phyloP scores from a whole-genome alignment of 192 early-diverging fungal species.

The Powellomyces hirtus region DNA sequence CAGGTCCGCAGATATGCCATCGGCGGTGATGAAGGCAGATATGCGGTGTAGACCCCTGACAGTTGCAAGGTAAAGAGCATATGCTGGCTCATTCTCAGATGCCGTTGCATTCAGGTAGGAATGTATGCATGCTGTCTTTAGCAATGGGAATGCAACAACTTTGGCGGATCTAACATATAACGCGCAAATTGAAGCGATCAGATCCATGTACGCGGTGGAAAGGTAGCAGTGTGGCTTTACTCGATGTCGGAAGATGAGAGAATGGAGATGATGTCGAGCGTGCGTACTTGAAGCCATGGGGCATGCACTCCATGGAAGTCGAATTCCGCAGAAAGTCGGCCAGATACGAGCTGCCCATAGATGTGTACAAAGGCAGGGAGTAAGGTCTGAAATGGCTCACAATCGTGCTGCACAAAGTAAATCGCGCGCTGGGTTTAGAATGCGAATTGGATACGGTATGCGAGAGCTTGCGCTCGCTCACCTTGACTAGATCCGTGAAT shows the following conservation, averaged over 20 bases:
- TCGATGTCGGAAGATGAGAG: neutral
- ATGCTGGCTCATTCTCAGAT: neutral
- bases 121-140: neutral
- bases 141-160: neutral
- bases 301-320: constrained; percentile 7
- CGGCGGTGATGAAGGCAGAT: neutral
- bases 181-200: neutral
- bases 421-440: too few species aligned
- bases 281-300: neutral
- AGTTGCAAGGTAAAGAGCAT: neutral
- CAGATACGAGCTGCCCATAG: neutral
- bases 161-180: neutral
- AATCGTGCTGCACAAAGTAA: neutral
- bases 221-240: neutral
- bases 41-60: neutral
- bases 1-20: neutral
- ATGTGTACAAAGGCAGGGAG: constrained; percentile 1
- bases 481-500: neutral
- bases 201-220: neutral
- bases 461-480: too few species aligned
- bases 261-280: neutral
- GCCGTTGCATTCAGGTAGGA: neutral
- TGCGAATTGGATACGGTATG: too few species aligned
- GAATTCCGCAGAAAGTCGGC: neutral
- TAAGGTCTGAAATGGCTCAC: neutral